phyloP scores from a whole-genome alignment of 2,329 filamentous ascomycete genomes.

The Coleophoma eucalyptorum region DNA sequence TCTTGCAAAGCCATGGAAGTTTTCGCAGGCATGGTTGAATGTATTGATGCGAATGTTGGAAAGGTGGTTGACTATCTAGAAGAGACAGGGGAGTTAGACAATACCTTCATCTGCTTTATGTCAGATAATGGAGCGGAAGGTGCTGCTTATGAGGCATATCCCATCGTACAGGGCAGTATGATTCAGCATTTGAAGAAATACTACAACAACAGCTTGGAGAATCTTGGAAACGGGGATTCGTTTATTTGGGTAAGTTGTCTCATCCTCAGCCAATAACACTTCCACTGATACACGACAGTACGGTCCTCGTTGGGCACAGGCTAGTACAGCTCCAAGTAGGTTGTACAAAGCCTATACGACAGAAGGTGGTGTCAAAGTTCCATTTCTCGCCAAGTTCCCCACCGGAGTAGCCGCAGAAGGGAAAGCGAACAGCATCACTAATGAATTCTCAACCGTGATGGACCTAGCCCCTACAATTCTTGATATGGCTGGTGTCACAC shows the following conservation, averaged over 20 bases:
- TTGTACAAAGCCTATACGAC: constrained; percentile 40
- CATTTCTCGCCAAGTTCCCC: constrained; percentile 29
- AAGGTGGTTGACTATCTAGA: constrained; percentile 53
- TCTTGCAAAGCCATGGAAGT: constrained; percentile 55
- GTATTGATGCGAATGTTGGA: constrained; percentile 56
- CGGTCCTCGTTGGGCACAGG: constrained; percentile 50
- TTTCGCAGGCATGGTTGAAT: constrained; percentile 61
- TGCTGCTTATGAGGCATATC: constrained; percentile 52
- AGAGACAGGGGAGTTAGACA: constrained; percentile 52
- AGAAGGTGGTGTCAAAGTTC: constrained; percentile 33
- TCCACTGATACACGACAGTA: constrained; percentile 31
- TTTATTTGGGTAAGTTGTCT: constrained; percentile 40
- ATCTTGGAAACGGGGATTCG: constrained; percentile 50
- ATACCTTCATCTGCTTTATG: constrained; percentile 61
- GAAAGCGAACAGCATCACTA: constrained; percentile 26
- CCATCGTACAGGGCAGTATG: constrained; percentile 49
- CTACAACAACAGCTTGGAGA: constrained; percentile 53
- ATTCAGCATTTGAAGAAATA: constrained; percentile 51
- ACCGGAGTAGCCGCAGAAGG: constrained; percentile 11
- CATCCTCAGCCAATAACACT: too few species aligned
- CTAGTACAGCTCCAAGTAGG: constrained; percentile 38
- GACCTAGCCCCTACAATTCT: constrained; percentile 32
- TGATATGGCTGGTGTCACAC: constrained; percentile 27
- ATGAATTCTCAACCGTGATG: constrained; percentile 33
- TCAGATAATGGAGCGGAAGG: constrained; percentile 60